Conservation (phyloP, 495 filamentous ascomycete species). For the Podospora conica region DNA sequence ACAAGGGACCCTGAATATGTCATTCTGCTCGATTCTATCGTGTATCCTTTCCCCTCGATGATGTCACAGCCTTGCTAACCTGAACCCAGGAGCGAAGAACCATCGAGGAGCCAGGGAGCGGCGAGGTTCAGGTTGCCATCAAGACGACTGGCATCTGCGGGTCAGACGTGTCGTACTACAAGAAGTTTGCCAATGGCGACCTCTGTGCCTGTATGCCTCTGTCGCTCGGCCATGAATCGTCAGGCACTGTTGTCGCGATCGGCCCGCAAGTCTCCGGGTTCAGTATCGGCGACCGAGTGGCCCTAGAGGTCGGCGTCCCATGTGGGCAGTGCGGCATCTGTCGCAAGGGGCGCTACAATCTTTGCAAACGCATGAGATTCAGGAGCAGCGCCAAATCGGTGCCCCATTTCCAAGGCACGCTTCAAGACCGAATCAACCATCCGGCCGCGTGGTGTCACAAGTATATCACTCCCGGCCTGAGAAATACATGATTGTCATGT, state of each 20-base stretch:
- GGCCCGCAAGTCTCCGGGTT: conserved; percentile 50
- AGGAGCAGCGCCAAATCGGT: conserved; percentile 75
- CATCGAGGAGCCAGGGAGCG: conserved; percentile 41
- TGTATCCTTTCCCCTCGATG: conserved; percentile 15
- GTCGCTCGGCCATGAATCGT: conserved; percentile 74
- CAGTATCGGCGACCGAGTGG: conserved; percentile 71
- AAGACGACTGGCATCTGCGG: conserved; percentile 75
- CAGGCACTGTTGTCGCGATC: conserved; percentile 60
- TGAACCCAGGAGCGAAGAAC: conserved; percentile 39
- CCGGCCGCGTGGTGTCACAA: conserved; percentile 72
- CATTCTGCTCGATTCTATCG: conserved; percentile 13
- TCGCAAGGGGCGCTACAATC: conserved; percentile 74
- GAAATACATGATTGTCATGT: not conserved
- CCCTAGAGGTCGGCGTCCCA: conserved; percentile 78
- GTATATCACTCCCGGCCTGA: conserved; percentile 35
- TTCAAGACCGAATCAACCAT: conserved; percentile 85
- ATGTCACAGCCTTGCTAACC: conserved; percentile 6
- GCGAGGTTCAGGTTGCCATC: conserved; percentile 68
- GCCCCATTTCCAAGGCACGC: conserved; percentile 84
- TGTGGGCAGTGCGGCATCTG: conserved; percentile 72
- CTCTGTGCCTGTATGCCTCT: conserved; percentile 67
- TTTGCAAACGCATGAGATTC: conserved; percentile 79
- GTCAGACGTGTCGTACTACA: conserved; percentile 81
- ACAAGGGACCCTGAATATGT: conserved; percentile 8
- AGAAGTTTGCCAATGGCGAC: conserved; percentile 76